These are phyloP conservation scores for Paramecium tetraurelia DNA, from an alignment of 73 alveolate genomes.

Conservation along the genomic window DNA sequence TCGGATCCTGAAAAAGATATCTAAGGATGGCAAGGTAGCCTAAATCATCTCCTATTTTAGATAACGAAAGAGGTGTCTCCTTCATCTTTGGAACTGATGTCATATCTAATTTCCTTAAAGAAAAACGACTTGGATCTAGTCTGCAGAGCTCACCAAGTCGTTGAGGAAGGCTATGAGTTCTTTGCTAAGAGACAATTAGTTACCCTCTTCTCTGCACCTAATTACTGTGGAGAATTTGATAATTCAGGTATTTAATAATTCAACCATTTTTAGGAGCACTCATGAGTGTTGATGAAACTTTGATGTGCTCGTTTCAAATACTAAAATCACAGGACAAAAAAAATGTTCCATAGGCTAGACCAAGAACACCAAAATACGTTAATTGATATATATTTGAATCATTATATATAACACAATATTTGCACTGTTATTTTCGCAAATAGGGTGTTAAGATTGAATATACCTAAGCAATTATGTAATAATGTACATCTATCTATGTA, in stretches of 20 bases:
- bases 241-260: conserved; percentile 73
- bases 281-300: conserved; percentile 93
- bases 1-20: conserved; percentile 91
- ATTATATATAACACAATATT: background rate
- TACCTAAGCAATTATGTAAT: too few species aligned
- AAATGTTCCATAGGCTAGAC: conserved; percentile 46
- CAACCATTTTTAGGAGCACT: conserved; percentile 75
- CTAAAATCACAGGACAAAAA: conserved; percentile 89
- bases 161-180: conserved; percentile 98
- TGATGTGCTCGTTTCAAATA: conserved; percentile 92
- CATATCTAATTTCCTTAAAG: conserved; percentile 85
- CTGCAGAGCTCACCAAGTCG: conserved; percentile 99
- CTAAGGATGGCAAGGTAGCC: conserved; percentile 82
- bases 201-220: conserved; percentile 94
- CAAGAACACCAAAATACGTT: conserved; percentile 56
- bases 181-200: conserved; percentile 95
- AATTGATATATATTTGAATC: background rate
- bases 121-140: conserved; percentile 95
- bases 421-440: too few species aligned
- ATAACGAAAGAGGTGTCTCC: conserved; percentile 97
- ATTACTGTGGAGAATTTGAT: conserved; percentile 96
- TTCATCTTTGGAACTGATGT: conserved; percentile 94
- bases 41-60: conserved; percentile 33
- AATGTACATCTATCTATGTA: too few species aligned
- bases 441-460: too few species aligned